phyloP scores from a whole-genome alignment of 2,329 filamentous ascomycete genomes.

The Chaetomiaceae sp. region DNA sequence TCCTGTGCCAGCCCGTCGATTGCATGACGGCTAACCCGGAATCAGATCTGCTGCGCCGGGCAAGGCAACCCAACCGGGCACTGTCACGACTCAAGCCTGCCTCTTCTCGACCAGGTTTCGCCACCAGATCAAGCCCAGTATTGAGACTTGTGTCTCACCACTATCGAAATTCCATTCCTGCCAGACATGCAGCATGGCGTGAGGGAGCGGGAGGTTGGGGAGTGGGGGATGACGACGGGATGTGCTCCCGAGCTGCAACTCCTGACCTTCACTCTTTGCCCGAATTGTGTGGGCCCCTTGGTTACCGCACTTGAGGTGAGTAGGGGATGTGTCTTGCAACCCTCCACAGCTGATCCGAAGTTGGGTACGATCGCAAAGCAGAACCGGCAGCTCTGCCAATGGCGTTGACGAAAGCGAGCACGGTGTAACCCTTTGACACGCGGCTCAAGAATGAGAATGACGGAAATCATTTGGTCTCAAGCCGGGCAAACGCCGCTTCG shows the following conservation, averaged over 20 bases:
- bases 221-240: neutral
- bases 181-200: too few relatives aligned
- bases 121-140: neutral
- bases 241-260: too few relatives aligned
- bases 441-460: slow-evolving; percentile 1
- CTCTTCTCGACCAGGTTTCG: neutral
- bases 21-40: slow-evolving; percentile 11
- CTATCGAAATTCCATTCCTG: too few relatives aligned
- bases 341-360: too few relatives aligned
- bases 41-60: neutral
- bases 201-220: too few relatives aligned
- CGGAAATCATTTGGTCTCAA: too few relatives aligned
- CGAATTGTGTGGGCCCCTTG: too few relatives aligned
- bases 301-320: too few relatives aligned
- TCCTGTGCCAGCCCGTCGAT: slow-evolving; percentile 6
- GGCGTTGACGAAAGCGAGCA: neutral
- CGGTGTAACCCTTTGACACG: neutral
- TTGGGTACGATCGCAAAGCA: neutral
- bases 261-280: too few relatives aligned
- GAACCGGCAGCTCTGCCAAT: neutral
- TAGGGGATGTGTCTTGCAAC: too few relatives aligned
- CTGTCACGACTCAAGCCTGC: neutral
- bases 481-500: too few relatives aligned
- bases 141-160: slow-evolving; percentile 5
- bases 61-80: neutral